Evolutionary conservation across 192 early-diverging fungal genomes (phyloP).

Genomic region (Rhizophagus sp.): DNA sequence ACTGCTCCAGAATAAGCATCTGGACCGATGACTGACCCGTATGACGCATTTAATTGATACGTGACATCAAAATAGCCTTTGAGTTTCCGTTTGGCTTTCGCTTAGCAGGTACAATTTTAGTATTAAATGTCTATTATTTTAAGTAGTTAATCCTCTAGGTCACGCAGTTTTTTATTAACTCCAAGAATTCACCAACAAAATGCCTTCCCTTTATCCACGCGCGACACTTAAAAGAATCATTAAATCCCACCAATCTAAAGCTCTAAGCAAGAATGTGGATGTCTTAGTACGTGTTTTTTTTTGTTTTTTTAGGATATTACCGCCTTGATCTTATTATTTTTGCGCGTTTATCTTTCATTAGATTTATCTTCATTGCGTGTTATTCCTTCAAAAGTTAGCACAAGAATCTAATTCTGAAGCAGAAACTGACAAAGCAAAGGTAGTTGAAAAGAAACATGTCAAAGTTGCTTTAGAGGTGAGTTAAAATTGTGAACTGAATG

Average conservation of each 20-base stretch:
- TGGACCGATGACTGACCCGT: too few species aligned
- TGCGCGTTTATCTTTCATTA: background rate
- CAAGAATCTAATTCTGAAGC: background rate
- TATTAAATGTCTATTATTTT: too few species aligned
- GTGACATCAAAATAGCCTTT: too few species aligned
- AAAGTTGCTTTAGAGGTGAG: background rate
- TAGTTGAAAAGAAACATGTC: background rate
- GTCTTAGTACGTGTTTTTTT: background rate
- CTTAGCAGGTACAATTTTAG: too few species aligned
- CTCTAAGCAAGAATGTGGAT: constrained; percentile 8
- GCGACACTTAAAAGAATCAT: constrained; percentile 7
- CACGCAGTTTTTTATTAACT: too few species aligned
- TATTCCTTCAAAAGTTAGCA: constrained; percentile 2
- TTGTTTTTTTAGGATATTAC: too few species aligned
- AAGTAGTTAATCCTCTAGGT: too few species aligned
- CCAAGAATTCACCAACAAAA: background rate
- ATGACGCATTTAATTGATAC: too few species aligned
- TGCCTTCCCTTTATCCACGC: background rate
- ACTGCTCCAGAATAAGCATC: too few species aligned
- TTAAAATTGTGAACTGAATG: background rate
- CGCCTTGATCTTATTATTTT: background rate
- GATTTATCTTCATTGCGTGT: background rate
- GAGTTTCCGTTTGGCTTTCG: too few species aligned
- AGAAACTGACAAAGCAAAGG: background rate
- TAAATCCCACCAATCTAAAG: background rate